Evolutionary conservation across 805 yeast species (phyloP).

Genomic region (Millerago galiae): DNA sequence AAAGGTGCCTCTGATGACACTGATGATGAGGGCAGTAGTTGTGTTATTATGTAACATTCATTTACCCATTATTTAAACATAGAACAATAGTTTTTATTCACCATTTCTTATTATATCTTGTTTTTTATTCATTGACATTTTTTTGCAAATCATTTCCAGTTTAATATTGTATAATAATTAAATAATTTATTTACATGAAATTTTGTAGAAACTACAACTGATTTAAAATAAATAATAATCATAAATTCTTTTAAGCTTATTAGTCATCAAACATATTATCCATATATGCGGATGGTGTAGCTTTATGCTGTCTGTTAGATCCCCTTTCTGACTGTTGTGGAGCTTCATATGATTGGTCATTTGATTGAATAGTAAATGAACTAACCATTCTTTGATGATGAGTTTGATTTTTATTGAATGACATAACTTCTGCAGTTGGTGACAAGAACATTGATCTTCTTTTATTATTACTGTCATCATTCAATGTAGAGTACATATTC

Average conservation of each 20-base stretch:
- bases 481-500: constrained; percentile 17
- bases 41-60: constrained; percentile 34
- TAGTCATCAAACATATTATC: constrained; percentile 41
- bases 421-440: constrained; percentile 72
- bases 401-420: constrained; percentile 30
- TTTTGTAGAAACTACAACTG: background rate
- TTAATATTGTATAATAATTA: too few species aligned
- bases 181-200: too few species aligned
- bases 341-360: background rate
- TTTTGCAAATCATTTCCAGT: too few species aligned
- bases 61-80: background rate
- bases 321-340: constrained; percentile 8
- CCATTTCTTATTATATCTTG: too few species aligned
- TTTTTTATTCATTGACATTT: too few species aligned
- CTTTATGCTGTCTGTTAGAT: constrained; percentile 14
- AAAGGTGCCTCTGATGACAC: constrained; percentile 56
- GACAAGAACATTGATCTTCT: constrained; percentile 53
- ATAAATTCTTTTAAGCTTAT: background rate
- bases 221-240: background rate
- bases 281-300: constrained; percentile 43
- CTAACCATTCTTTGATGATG: constrained; percentile 32
- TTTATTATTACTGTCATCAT: constrained; percentile 18
- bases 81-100: too few species aligned
- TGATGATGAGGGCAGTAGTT: constrained; percentile 27
- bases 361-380: background rate